These are phyloP conservation scores for Kwoniella bestiolae DNA, from an alignment of 768 basidiomycete species.

Conservation along the genomic window DNA sequence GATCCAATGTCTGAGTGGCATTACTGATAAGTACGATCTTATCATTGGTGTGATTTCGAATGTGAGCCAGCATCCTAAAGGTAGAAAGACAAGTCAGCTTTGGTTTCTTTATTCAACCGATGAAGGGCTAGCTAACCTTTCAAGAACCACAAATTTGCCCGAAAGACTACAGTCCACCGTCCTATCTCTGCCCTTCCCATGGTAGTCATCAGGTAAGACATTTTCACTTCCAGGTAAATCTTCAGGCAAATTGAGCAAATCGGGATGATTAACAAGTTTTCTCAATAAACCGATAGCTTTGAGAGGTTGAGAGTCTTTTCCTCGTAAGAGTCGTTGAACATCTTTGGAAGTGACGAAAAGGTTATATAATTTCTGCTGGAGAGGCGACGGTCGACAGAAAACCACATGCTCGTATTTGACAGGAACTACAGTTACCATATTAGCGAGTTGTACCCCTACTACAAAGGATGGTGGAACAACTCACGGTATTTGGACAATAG, in stretches of 20 bases:
- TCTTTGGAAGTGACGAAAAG: slow-evolving; percentile 91
- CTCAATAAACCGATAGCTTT: slow-evolving; percentile 93
- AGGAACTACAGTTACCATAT: slow-evolving; percentile 68
- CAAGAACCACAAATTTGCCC: slow-evolving; percentile 91
- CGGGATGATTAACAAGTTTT: slow-evolving; percentile 94
- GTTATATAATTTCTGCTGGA: slow-evolving; percentile 83
- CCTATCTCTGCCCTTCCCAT: slow-evolving; percentile 53
- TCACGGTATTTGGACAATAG: slow-evolving; percentile 89
- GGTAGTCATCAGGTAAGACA: slow-evolving; percentile 79
- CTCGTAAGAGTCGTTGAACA: slow-evolving; percentile 85
- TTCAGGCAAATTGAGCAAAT: slow-evolving; percentile 79
- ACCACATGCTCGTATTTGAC: slow-evolving; percentile 99
- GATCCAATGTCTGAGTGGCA: slow-evolving; percentile 90
- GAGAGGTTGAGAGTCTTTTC: slow-evolving; percentile 86
- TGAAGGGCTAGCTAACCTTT: slow-evolving; percentile 70
- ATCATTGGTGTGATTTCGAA: slow-evolving; percentile 79
- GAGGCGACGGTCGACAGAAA: slow-evolving; percentile 81
- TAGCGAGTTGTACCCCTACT: background rate
- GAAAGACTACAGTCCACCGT: slow-evolving; percentile 78
- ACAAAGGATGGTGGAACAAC: slow-evolving; percentile 54
- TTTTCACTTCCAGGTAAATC: slow-evolving; percentile 81
- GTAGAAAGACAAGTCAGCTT: background rate
- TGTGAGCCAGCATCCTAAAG: slow-evolving; percentile 77
- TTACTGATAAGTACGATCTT: slow-evolving; percentile 98
- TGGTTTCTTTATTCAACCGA: too few species aligned